Evolutionary conservation across 345 rosid genomes (phyloP).

Genomic region (thale cress (Arabidopsis thaliana)): TAIR10.1 NC_003076.8:23072001-23072500

Average conservation of each 20-base stretch:
- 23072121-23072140: not conserved
- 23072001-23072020: slow-evolving; percentile 66
- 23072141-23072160: slow-evolving; percentile 34
- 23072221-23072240: slow-evolving; percentile 93
- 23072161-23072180: not conserved
- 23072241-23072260: slow-evolving; percentile 98
- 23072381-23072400: slow-evolving; percentile 7
- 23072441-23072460: slow-evolving; percentile 93
- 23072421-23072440: slow-evolving; percentile 92
- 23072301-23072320: slow-evolving; percentile 93
- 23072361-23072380: not conserved
- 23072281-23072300: slow-evolving; percentile 94
- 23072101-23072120: not conserved
- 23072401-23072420: slow-evolving; percentile 60
- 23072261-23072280: slow-evolving; percentile 96
- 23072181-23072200: slow-evolving; percentile 86
- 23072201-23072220: slow-evolving; percentile 91
- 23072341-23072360: slow-evolving; percentile 30
- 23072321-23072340: slow-evolving; percentile 99
- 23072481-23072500: slow-evolving; percentile 97
- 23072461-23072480: slow-evolving; percentile 94
- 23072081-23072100: slow-evolving; percentile 52
- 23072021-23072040: slow-evolving; percentile 93
- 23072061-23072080: slow-evolving; percentile 94
- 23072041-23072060: slow-evolving; percentile 82